These are phyloP conservation scores for Turritis glabra DNA, from an alignment of 345 rosid genomes.

Conservation along the genomic window DNA sequence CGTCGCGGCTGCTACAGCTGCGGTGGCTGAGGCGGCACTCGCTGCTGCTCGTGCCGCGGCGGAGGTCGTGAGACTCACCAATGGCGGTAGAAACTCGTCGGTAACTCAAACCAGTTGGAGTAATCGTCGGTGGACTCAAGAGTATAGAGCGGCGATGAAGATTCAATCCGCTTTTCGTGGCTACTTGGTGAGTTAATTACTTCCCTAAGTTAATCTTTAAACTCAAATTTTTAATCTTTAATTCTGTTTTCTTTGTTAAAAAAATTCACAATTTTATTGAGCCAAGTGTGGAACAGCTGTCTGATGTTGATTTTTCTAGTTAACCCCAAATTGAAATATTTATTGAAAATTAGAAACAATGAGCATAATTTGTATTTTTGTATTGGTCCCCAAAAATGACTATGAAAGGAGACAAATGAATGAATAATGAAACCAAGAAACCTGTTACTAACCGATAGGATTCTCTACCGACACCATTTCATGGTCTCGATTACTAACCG, in stretches of 20 bases:
- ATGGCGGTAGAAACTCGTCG: slow-evolving; percentile 28
- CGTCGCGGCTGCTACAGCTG: slow-evolving; percentile 91
- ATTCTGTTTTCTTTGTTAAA: neutral
- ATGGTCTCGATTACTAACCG: too few relatives aligned
- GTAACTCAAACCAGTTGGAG: slow-evolving; percentile 25
- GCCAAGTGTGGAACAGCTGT: slow-evolving; percentile 37
- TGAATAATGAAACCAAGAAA: slow-evolving; percentile 26
- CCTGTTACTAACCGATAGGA: slow-evolving; percentile 15
- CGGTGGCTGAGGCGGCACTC: slow-evolving; percentile 85
- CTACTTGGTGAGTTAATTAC: slow-evolving; percentile 69
- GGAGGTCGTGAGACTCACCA: slow-evolving; percentile 84
- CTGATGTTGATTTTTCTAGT: slow-evolving; percentile 39
- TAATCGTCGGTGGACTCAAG: slow-evolving; percentile 44
- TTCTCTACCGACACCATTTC: slow-evolving; percentile 39
- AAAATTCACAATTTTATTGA: neutral
- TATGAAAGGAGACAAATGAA: slow-evolving; percentile 33
- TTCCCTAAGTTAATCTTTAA: neutral
- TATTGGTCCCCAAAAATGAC: slow-evolving; percentile 37
- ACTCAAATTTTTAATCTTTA: slow-evolving; percentile 8
- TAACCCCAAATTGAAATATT: neutral
- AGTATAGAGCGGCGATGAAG: slow-evolving; percentile 55
- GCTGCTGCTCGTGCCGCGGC: slow-evolving; percentile 97
- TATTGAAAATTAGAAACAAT: slow-evolving; percentile 13
- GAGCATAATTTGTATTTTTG: slow-evolving; percentile 27
- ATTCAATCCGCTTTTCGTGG: slow-evolving; percentile 94